phyloP scores from a whole-genome alignment of 75 land plant genomes.

The Selaginella moellendorffii region DNA sequence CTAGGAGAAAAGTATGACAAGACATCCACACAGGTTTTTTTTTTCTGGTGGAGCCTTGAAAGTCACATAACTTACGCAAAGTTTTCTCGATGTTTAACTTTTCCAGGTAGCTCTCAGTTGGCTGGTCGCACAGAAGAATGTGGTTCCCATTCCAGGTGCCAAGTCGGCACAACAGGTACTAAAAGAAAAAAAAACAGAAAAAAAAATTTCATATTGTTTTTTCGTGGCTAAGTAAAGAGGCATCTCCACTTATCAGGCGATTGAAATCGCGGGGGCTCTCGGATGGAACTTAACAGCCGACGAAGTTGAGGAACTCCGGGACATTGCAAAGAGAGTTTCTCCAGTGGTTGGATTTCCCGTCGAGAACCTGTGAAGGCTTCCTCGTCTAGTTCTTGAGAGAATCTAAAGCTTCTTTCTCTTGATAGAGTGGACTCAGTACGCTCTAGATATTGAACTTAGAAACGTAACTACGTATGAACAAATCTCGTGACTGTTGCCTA shows the following conservation, averaged over 20 bases:
- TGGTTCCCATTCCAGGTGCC: constrained; percentile 88
- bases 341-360: constrained; percentile 71
- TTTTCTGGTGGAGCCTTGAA: no score
- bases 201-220: not conserved
- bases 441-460: no score
- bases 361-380: no score
- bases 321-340: constrained; percentile 37
- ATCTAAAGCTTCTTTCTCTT: no score
- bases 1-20: constrained; percentile 47
- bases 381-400: no score
- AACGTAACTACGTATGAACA: no score
- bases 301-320: constrained; percentile 50
- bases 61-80: no score
- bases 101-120: constrained; percentile 76
- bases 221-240: not conserved
- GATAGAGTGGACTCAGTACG: no score
- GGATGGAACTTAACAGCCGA: constrained; percentile 62
- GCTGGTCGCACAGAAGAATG: constrained; percentile 71
- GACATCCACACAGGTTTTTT: constrained; percentile 49
- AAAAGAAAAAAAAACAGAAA: not conserved
- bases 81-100: no score
- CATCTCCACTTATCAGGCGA: constrained; percentile 23
- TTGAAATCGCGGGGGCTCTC: constrained; percentile 73
- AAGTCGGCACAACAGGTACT: constrained; percentile 56
- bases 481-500: no score